Evolutionary conservation across 2,329 filamentous ascomycete species (phyloP).

Genomic region (Colletotrichum sp.): DNA sequence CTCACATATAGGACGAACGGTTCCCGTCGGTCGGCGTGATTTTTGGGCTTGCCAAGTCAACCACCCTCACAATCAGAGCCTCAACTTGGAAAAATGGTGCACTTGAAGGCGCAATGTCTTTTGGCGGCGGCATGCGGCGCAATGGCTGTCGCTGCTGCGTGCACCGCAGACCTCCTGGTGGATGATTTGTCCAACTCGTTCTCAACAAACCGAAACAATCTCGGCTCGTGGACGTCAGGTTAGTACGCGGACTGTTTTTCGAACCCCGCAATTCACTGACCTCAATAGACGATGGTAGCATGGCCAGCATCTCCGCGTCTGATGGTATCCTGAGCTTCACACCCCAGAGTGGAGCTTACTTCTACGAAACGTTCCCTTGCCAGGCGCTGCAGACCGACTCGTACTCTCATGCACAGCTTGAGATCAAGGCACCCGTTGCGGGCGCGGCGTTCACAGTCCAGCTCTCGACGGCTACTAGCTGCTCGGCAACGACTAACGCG

Average conservation of each 20-base stretch:
- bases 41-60: not conserved
- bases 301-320: slow-evolving; percentile 44
- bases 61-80: not conserved
- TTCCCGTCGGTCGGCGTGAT: not conserved
- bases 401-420: slow-evolving; percentile 48
- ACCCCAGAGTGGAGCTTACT: slow-evolving; percentile 54
- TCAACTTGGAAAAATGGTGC: slow-evolving; percentile 14
- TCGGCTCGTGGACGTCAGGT: slow-evolving; percentile 41
- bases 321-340: slow-evolving; percentile 53
- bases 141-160: slow-evolving; percentile 25
- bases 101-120: slow-evolving; percentile 15
- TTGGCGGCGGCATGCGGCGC: slow-evolving; percentile 19
- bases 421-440: slow-evolving; percentile 26
- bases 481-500: slow-evolving; percentile 41
- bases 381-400: slow-evolving; percentile 46
- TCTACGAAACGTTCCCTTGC: slow-evolving; percentile 58
- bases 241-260: slow-evolving; percentile 2
- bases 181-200: slow-evolving; percentile 38
- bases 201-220: slow-evolving; percentile 34
- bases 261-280: not conserved
- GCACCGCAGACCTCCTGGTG: slow-evolving; percentile 33
- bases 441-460: slow-evolving; percentile 34
- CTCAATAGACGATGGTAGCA: slow-evolving; percentile 52
- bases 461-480: slow-evolving; percentile 44
- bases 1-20: slow-evolving; percentile 2